Base-by-base conservation (phyloP, 257 asterid genomes). In the Rehmannia glutinosa region DNA sequence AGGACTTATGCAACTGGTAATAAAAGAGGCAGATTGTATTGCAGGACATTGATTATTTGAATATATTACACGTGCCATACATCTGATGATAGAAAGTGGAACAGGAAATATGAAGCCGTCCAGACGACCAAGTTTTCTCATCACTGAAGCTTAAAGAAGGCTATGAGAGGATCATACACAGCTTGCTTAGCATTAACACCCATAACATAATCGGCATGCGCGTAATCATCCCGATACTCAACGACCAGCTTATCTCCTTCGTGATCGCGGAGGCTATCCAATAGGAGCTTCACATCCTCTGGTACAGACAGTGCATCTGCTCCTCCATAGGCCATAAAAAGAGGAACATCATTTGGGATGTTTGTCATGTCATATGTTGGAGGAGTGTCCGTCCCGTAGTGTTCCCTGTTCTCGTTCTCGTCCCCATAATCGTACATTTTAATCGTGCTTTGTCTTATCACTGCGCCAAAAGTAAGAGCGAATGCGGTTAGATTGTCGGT, bases 301-400 rank as follows among this genome's bases (percentile, higher is more conserved):
- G 71, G 47, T 24, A 79, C 90, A 4, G 92, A 85, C 1, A 87
- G 83, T 52, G 78, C 82, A 71, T 87, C 89, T 41, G 69, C 72
- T 13, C 95, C 88, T 23, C 95, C 92, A 19, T 85, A 79, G 71
- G 83, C 78, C 5, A 87, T 64, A 56, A 85, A 85, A 19, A 87
- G 84, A 25, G 92, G 88, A 1, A 85, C 52, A 42, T 81, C 80
- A 1, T 66, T 81, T 1, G 90, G 86, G 10, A 85, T 83, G 36
- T 57, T 72, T 2, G 61, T 72, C 85, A 85, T 79, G 33, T 70
- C n/a, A 42, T 86, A 89, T 0, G 62, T 56, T 0, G 96, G 95
- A 9, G 95, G 95, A 19, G 65, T 78, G 6, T 90, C 43, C 38
- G 68, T 77, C 0, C 90, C 86, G 19, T 86, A 86, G 53, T 88